phyloP scores from a whole-genome alignment of 129 eudicot species.

The Scalesia atractyloides region DNA sequence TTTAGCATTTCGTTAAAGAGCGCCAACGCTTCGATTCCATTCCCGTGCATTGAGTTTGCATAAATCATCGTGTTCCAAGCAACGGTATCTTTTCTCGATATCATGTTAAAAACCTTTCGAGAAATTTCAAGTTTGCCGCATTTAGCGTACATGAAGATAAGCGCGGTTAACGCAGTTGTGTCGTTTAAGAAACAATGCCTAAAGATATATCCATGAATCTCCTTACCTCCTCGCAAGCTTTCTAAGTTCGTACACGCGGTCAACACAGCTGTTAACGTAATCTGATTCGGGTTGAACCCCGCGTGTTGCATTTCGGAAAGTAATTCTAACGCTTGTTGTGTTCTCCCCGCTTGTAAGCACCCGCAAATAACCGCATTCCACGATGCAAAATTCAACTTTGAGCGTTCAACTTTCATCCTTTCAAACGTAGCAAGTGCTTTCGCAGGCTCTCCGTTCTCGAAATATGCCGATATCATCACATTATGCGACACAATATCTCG shows the following conservation, averaged over 20 bases:
- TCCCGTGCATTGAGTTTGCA: slow-evolving; percentile 80
- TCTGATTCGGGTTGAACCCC: slow-evolving; percentile 65
- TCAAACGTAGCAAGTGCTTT: slow-evolving; percentile 44
- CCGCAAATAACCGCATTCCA: slow-evolving; percentile 81
- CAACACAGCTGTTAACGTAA: slow-evolving; percentile 58
- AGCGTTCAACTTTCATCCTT: slow-evolving; percentile 46
- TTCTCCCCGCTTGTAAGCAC: slow-evolving; percentile 57
- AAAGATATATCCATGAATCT: slow-evolving; percentile 62
- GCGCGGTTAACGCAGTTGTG: slow-evolving; percentile 59
- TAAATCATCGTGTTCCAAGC: slow-evolving; percentile 81
- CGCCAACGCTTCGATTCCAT: slow-evolving; percentile 54
- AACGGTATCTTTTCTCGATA: slow-evolving; percentile 54
- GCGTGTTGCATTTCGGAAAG: slow-evolving; percentile 56
- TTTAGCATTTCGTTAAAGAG: slow-evolving; percentile 53
- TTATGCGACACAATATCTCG: slow-evolving; percentile 59
- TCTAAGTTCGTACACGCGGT: slow-evolving; percentile 64
- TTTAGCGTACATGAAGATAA: slow-evolving; percentile 75
- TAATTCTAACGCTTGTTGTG: slow-evolving; percentile 58
- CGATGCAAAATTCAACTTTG: slow-evolving; percentile 52
- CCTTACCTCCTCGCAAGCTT: slow-evolving; percentile 70
- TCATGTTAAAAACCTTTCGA: slow-evolving; percentile 40
- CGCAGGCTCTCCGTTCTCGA: slow-evolving; percentile 48
- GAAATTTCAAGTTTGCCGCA: slow-evolving; percentile 64
- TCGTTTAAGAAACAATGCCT: slow-evolving; percentile 51
- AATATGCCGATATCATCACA: slow-evolving; percentile 59